Evolutionary conservation across 2,329 filamentous ascomycete species (phyloP).

Genomic region (Pleomassaria siparia): DNA sequence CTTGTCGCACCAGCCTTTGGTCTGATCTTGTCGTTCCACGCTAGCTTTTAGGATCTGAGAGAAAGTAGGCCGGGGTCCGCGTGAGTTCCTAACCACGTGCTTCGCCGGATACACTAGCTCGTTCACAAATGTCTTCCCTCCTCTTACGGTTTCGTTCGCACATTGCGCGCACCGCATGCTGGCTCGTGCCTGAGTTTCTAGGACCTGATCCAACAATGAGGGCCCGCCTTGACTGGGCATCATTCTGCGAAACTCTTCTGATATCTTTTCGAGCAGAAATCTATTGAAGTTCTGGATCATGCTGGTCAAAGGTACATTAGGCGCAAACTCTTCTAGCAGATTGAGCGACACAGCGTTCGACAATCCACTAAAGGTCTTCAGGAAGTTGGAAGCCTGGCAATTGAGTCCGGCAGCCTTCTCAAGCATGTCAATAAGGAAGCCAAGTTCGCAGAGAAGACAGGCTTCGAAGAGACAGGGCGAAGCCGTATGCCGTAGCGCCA

Average conservation of each 20-base stretch:
- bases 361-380: conserved; percentile 84
- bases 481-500: conserved; percentile 85
- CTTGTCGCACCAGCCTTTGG: conserved; percentile 88
- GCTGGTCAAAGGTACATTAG: conserved; percentile 70
- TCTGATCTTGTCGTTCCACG: conserved; percentile 84
- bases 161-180: conserved; percentile 85
- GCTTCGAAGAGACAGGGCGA: conserved; percentile 78
- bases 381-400: conserved; percentile 92
- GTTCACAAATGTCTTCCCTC: conserved; percentile 78
- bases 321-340: conserved; percentile 80
- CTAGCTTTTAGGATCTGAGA: conserved; percentile 91
- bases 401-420: conserved; percentile 93
- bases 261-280: conserved; percentile 81
- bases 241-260: conserved; percentile 72
- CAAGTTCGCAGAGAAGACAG: conserved; percentile 90
- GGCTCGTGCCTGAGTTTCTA: conserved; percentile 71
- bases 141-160: conserved; percentile 78
- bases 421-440: conserved; percentile 96
- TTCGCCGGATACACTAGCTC: conserved; percentile 78
- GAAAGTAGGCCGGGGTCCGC: conserved; percentile 62
- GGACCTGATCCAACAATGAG: conserved; percentile 68
- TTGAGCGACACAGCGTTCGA: conserved; percentile 75
- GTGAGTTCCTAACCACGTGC: conserved; percentile 59
- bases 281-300: conserved; percentile 86
- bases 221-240: conserved; percentile 56